These are phyloP conservation scores for Sclerotinia nivalis DNA, from an alignment of 2,329 filamentous ascomycete species.

Conservation along the genomic window DNA sequence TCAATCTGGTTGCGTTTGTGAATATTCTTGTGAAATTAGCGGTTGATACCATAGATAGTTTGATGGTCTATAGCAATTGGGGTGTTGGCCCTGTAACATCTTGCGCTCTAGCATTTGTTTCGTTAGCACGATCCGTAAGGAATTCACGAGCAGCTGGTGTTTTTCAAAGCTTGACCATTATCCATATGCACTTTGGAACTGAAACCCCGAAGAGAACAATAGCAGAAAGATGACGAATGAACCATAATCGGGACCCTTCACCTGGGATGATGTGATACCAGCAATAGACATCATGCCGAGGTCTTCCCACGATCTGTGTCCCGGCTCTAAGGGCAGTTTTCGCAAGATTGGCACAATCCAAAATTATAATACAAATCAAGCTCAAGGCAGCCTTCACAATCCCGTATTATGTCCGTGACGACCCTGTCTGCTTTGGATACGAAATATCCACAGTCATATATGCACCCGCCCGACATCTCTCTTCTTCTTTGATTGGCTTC, in stretches of 20 bases:
- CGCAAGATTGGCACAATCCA: neutral
- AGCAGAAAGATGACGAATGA: neutral
- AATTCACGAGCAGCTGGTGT: neutral
- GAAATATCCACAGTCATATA: neutral
- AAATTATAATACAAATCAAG: neutral
- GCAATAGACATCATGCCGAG: neutral
- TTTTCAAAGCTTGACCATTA: neutral
- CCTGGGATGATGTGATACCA: neutral
- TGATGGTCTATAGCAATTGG: neutral
- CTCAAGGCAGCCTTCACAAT: neutral
- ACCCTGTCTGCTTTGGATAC: neutral
- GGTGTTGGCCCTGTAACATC: neutral
- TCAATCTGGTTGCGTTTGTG: neutral
- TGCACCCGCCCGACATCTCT: neutral
- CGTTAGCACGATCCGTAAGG: neutral
- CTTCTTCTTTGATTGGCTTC: neutral
- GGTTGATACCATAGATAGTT: neutral
- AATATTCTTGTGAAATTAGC: neutral
- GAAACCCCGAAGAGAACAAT: neutral
- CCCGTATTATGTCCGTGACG: neutral
- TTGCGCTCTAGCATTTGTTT: neutral
- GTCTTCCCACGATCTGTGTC: neutral
- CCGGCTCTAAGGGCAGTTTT: neutral
- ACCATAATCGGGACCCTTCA: neutral
- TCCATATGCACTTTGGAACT: neutral